A percentile compares a stretch with the other conserved stretches of the same genome.
phyloP scores from a whole-genome alignment of 768 basidiomycete genomes.

The Psilocybe tampanensis region DNA sequence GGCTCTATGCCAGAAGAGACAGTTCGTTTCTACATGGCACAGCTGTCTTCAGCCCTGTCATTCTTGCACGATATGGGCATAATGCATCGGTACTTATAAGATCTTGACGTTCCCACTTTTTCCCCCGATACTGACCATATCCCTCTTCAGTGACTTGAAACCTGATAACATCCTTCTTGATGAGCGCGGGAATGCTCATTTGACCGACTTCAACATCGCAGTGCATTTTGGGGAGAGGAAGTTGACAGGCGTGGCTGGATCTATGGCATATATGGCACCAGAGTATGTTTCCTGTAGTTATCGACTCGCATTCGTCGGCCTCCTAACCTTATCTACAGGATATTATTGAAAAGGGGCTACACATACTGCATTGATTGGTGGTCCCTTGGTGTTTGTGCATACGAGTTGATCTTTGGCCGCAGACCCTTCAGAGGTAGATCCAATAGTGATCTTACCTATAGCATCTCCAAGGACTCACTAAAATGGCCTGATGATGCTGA shows the following conservation, averaged over 20 bases:
- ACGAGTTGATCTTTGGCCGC: conserved; percentile 89
- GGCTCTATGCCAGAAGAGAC: conserved; percentile 74
- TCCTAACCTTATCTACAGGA: conserved; percentile 39
- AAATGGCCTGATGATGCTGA: conserved; percentile 92
- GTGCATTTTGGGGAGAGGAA: conserved; percentile 92
- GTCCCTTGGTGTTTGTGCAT: conserved; percentile 93
- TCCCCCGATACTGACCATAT: conserved; percentile 16
- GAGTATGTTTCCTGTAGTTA: conserved; percentile 45
- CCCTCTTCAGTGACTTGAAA: conserved; percentile 78
- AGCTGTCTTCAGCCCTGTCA: conserved; percentile 84
- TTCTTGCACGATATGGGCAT: conserved; percentile 93
- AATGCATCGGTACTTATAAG: conserved; percentile 81
- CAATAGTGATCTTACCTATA: conserved; percentile 89
- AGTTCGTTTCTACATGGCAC: conserved; percentile 87
- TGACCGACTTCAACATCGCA: conserved; percentile 98
- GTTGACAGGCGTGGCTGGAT: conserved; percentile 91
- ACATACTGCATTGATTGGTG: conserved; percentile 96
- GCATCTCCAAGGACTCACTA: conserved; percentile 86
- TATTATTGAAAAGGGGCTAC: conserved; percentile 91
- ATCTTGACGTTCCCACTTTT: conserved; percentile 14
- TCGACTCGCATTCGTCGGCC: not conserved
- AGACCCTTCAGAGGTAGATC: conserved; percentile 93
- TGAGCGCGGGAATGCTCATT: conserved; percentile 92
- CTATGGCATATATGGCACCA: conserved; percentile 99
- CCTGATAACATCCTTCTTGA: conserved; percentile 98